Conservation (phyloP, 768 basidiomycete species). For the Amanita polypyramis region DNA sequence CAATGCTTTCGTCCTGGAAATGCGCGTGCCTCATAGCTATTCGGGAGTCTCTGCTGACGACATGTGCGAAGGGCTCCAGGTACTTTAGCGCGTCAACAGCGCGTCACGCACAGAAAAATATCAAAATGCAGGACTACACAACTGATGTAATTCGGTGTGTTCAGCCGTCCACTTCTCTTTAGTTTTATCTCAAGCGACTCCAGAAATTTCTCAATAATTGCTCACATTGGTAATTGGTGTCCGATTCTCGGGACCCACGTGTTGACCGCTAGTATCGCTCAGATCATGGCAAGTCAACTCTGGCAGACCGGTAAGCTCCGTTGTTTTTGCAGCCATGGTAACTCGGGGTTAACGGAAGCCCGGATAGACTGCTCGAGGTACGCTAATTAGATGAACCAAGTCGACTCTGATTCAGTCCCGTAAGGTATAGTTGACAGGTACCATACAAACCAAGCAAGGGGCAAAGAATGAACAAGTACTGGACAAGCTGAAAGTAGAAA, state of each 20-base stretch:
- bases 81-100: constrained; percentile 21
- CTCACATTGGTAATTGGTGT: constrained; percentile 65
- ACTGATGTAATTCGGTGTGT: constrained; percentile 58
- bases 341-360: background rate
- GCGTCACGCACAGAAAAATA: constrained; percentile 20
- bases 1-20: constrained; percentile 19
- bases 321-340: background rate
- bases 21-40: constrained; percentile 18
- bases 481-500: constrained; percentile 93
- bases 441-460: constrained; percentile 56
- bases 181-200: constrained; percentile 3
- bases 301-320: constrained; percentile 66
- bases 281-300: constrained; percentile 95
- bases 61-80: constrained; percentile 7
- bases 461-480: constrained; percentile 78
- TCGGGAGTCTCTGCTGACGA: constrained; percentile 12
- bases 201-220: constrained; percentile 94
- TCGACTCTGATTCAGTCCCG: constrained; percentile 4
- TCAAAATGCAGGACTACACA: constrained; percentile 52
- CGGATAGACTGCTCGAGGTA: constrained; percentile 63
- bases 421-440: constrained; percentile 65
- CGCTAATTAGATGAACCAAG: constrained; percentile 5
- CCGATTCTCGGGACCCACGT: background rate
- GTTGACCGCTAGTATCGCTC: background rate
- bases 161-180: background rate